Evolutionary conservation across 148 eudicot species (phyloP).

Genomic region (Pharnaceum exiguum): DNA sequence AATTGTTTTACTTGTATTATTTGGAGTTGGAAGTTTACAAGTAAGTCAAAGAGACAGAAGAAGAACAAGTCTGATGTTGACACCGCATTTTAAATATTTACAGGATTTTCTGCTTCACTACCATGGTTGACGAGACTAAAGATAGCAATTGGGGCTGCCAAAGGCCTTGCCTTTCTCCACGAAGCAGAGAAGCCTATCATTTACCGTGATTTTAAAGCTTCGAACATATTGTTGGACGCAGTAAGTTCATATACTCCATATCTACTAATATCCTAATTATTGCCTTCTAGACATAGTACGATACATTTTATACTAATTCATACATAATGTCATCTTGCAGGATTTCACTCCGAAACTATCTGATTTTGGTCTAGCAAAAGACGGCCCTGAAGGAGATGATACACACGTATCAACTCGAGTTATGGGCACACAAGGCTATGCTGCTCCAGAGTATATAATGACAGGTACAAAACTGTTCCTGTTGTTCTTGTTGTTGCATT

Average conservation of each 20-base stretch:
- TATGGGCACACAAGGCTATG: slow-evolving; percentile 88
- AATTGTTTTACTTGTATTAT: background rate
- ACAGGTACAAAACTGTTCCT: slow-evolving; percentile 38
- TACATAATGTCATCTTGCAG: slow-evolving; percentile 18
- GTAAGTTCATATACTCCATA: slow-evolving; percentile 32
- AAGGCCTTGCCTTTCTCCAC: slow-evolving; percentile 91
- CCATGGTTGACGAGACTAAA: slow-evolving; percentile 90
- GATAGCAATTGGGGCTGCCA: slow-evolving; percentile 90
- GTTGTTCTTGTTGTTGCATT: too few relatives aligned
- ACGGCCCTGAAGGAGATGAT: slow-evolving; percentile 81
- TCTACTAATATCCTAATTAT: background rate
- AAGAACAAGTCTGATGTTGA: background rate
- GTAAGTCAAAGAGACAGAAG: background rate
- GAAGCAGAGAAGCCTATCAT: slow-evolving; percentile 76
- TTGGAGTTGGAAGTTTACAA: background rate
- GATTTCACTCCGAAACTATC: slow-evolving; percentile 73
- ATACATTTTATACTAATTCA: background rate
- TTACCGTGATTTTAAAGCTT: slow-evolving; percentile 87
- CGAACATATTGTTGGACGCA: slow-evolving; percentile 82
- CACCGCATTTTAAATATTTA: slow-evolving; percentile 1
- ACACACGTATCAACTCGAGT: slow-evolving; percentile 78
- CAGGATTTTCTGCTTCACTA: slow-evolving; percentile 75
- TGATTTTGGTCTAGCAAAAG: slow-evolving; percentile 80
- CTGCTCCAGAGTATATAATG: slow-evolving; percentile 86
- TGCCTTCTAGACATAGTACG: background rate